Conservation (phyloP, 108 stramenopile species). For the Fragilaria crotonensis region DNA sequence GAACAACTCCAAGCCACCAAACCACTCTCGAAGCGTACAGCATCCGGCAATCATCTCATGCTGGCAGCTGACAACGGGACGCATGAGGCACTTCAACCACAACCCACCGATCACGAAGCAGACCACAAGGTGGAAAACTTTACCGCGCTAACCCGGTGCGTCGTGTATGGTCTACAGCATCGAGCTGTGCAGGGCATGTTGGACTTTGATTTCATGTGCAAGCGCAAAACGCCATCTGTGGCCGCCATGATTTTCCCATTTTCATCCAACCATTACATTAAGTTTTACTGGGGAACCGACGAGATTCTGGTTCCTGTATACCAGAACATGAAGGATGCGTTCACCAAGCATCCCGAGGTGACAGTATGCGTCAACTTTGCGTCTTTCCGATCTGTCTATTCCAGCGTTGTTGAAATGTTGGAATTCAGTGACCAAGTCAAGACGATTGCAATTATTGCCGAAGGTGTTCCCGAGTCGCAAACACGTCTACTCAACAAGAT, state of each 20-base stretch:
- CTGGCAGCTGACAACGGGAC: not conserved
- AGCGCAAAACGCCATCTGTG: constrained; percentile 71
- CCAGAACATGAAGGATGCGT: constrained; percentile 58
- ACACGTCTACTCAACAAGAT: constrained; percentile 65
- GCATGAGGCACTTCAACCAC: constrained; percentile 14
- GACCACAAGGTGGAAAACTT: constrained; percentile 58
- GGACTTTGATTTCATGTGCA: constrained; percentile 93
- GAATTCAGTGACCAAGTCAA: constrained; percentile 64
- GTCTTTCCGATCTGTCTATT: constrained; percentile 83
- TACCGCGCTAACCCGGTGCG: constrained; percentile 53
- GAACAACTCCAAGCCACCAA: constrained; percentile 8
- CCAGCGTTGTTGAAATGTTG: constrained; percentile 68
- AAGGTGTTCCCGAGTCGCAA: constrained; percentile 89
- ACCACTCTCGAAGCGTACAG: constrained; percentile 15
- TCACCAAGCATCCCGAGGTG: constrained; percentile 67
- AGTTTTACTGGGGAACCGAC: constrained; percentile 89
- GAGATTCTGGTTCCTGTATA: constrained; percentile 84
- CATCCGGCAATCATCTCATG: constrained; percentile 4
- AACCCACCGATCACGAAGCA: constrained; percentile 39
- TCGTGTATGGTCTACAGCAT: constrained; percentile 82
- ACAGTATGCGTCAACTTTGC: constrained; percentile 84
- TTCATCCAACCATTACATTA: constrained; percentile 74
- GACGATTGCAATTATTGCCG: constrained; percentile 89
- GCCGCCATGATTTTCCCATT: constrained; percentile 83
- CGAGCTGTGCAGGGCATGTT: constrained; percentile 86